These are phyloP conservation scores for Sugiyamaella novakii DNA, from an alignment of 1,139 yeast species.

Conservation along the genomic window DNA sequence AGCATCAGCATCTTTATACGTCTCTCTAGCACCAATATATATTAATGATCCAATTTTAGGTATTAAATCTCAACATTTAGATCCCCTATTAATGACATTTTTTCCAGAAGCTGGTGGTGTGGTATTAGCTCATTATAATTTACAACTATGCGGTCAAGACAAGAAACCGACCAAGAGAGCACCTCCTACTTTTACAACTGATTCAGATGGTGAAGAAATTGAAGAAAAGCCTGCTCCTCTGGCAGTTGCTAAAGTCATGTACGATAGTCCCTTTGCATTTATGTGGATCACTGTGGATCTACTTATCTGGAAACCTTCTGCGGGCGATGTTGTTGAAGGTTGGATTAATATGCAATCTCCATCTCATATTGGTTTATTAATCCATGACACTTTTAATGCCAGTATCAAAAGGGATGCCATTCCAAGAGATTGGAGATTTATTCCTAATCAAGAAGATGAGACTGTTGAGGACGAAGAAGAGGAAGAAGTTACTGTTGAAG, in stretches of 20 bases:
- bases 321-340: conserved; percentile 85
- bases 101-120: conserved; percentile 76
- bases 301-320: conserved; percentile 83
- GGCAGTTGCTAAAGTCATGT: conserved; percentile 65
- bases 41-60: conserved; percentile 71
- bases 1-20: conserved; percentile 66
- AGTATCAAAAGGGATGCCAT: conserved; percentile 81
- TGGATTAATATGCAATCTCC: conserved; percentile 90
- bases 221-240: conserved; percentile 31
- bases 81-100: conserved; percentile 84
- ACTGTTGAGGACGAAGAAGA: conserved; percentile 12
- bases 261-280: conserved; percentile 86
- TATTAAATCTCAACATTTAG: conserved; percentile 81
- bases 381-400: conserved; percentile 94
- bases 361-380: conserved; percentile 85
- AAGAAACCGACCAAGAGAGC: conserved; percentile 26
- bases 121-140: conserved; percentile 72
- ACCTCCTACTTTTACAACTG: not conserved
- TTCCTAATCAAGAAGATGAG: conserved; percentile 74
- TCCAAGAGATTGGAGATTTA: conserved; percentile 80
- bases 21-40: conserved; percentile 84
- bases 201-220: conserved; percentile 16
- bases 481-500: conserved; percentile 12
- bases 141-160: conserved; percentile 50
- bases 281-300: conserved; percentile 86